Base-by-base conservation (phyloP, 495 filamentous ascomycete species). In the Lasiosphaeria hispida region DNA sequence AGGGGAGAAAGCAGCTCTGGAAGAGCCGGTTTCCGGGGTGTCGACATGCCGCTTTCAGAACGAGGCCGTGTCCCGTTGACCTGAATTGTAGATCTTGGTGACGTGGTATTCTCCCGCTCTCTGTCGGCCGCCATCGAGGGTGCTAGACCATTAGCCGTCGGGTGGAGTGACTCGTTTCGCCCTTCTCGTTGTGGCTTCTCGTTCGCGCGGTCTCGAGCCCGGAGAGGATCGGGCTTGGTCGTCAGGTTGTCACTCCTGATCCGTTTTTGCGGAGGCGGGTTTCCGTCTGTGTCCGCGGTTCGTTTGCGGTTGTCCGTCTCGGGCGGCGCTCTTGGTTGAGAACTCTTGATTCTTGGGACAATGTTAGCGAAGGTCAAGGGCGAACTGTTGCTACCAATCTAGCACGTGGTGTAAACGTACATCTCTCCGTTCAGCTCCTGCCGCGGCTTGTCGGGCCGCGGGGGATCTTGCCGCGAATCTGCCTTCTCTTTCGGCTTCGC, bases 1-100 rank as follows among this genome's bases (percentile, higher is more conserved):
- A 79, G 69, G 4, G 74, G 71, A 7, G 77, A 77, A 37, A 78
- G 55, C 19, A 78, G 53, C 8, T 68, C 68, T 1, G 76, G 75
- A 10, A 76, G 58, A 10, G 63, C 58, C n/a, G 61, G 39, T 53
- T 70, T 77, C 52, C 69, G 73, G 2, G 75, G 74, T 2, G 69
- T 63, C 17, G 66, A 62, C 5, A 66, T 67, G 13, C 65, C 69
- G 42, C 62, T 74, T 39, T 66, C 65, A 7, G 57, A 57, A 14
- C 57, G 45, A 33, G 73, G 65, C 11, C 68, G 68, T 13, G 65
- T 63, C 35, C 76, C 76, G 50, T 80, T 80, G 23, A 77, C 75
- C 51, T 77, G 76, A n/a, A 74, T 62, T 44, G 60, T 66, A 10
- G 70, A 67, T 41, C 54, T 73, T 18, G 75, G 76, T 2, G 75